phyloP scores from a whole-genome alignment of 31 red algal species.

The Asparagopsis taxiformis region DNA sequence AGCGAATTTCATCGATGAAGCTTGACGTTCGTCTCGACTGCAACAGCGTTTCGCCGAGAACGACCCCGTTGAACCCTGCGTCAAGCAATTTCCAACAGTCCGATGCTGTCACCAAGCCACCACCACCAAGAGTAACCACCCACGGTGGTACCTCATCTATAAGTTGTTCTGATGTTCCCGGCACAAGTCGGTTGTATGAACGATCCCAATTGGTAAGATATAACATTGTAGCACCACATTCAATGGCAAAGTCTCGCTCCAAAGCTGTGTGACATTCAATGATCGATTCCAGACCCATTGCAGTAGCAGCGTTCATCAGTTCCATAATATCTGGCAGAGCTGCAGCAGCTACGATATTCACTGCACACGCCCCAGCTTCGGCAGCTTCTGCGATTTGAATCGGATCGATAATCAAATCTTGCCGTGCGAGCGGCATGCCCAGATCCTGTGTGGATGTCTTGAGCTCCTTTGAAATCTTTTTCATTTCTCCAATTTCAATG shows the following conservation, averaged over 20 bases:
- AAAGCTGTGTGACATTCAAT: constrained; percentile 87
- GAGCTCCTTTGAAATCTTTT: constrained; percentile 9
- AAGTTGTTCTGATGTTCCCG: constrained; percentile 43
- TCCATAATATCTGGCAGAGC: constrained; percentile 80
- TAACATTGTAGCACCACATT: constrained; percentile 85
- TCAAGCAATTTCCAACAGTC: constrained; percentile 75
- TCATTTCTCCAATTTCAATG: constrained; percentile 34
- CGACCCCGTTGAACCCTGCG: constrained; percentile 86
- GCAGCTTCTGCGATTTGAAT: constrained; percentile 94
- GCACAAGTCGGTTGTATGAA: constrained; percentile 44
- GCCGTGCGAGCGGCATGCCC: constrained; percentile 71
- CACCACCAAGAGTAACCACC: constrained; percentile 66
- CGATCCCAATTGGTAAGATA: constrained; percentile 87
- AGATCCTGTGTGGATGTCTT: constrained; percentile 30
- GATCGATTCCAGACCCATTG: constrained; percentile 89
- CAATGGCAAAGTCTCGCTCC: constrained; percentile 85
- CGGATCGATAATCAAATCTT: constrained; percentile 90
- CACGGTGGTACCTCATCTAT: constrained; percentile 58
- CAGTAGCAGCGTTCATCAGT: constrained; percentile 86
- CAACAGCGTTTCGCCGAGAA: constrained; percentile 74
- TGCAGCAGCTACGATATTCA: constrained; percentile 78
- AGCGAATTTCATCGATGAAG: constrained; percentile 57
- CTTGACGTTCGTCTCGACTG: constrained; percentile 22
- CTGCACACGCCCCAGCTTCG: constrained; percentile 80
- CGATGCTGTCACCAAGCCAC: constrained; percentile 60